Evolutionary conservation across 345 rosid genomes (phyloP), one percentile per base, ranked within the genome.

Genomic region (Ceriops zippeliana): DNA sequence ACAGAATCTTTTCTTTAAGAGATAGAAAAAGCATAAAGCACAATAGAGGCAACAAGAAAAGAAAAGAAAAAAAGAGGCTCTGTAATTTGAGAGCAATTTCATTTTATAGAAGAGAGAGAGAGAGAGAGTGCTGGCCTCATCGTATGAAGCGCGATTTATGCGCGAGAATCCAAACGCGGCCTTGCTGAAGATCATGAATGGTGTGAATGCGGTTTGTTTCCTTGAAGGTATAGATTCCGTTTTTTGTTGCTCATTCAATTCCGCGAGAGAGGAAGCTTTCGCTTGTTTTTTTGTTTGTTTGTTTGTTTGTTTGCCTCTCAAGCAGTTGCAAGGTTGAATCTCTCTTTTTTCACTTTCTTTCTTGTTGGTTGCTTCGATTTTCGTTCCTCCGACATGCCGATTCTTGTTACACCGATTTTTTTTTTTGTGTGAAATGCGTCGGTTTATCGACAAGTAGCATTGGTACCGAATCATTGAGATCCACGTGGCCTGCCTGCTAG

Each of bases 11-110:
- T 28, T 28, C 30, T n/a, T 69, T 30, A 28, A 63, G 63, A 66
- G 66, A 66, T 77, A 76, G 69, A 78, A 73, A 77, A 27, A 74
- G 72, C 79, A 53, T 75, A 75, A 59, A 78, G 74, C 80, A 65
- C 49, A 78, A 73, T 70, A 28, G 61, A 60, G 49, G 35, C 35
- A 27, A 7, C 37, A 24, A 26, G 38, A 20, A 19, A n/a, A 6
- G 38, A 20, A 19, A n/a, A 6, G 73, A 21, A 76, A 2, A 11
- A 37, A n/a, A 37, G 13, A n/a, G 8, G n/a, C 24, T 34, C 30
- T 58, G 65, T 60, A 60, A 61, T 46, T 49, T 31, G 30, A 30
- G 60, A 69, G 72, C 72, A 69, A 59, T 58, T 69, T 46, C 46
- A 47, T 60, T 59, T 2, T n/a, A 7, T 30, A 52, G 8, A 52